phyloP scores from a whole-genome alignment of 768 basidiomycete species.

The Dendrothele bispora region DNA sequence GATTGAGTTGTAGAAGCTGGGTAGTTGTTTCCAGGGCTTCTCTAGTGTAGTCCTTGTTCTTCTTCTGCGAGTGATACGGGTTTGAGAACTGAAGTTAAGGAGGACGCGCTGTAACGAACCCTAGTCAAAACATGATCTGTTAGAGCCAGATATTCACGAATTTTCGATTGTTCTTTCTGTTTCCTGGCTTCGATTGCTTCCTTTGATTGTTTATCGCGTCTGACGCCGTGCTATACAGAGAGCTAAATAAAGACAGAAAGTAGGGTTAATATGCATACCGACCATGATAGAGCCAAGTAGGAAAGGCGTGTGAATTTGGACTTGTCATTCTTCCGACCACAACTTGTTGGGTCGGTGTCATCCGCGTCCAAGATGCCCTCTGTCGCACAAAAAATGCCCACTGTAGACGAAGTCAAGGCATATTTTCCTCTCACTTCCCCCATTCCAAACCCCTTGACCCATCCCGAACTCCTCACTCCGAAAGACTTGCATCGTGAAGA shows the following conservation, averaged over 20 bases:
- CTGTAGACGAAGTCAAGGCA: constrained; percentile 48
- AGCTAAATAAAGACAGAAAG: constrained; percentile 7
- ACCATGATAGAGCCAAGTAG: constrained; percentile 19
- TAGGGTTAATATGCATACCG: constrained; percentile 7
- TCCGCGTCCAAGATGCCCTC: constrained; percentile 60
- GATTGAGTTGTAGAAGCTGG: constrained; percentile 77
- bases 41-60: constrained; percentile 59
- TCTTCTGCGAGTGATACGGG: constrained; percentile 53
- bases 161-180: constrained; percentile 70
- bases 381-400: constrained; percentile 45
- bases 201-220: constrained; percentile 54
- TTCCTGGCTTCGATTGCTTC: constrained; percentile 68
- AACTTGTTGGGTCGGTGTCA: too few species aligned
- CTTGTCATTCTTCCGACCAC: too few species aligned
- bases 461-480: constrained; percentile 71
- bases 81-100: constrained; percentile 7
- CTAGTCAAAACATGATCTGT: constrained; percentile 62
- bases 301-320: neutral
- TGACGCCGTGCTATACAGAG: constrained; percentile 61
- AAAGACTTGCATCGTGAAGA: constrained; percentile 89
- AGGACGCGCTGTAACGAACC: constrained; percentile 44
- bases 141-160: constrained; percentile 72
- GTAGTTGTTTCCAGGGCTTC: constrained; percentile 83
- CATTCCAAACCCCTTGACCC: constrained; percentile 75
- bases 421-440: constrained; percentile 88